Base-by-base conservation (phyloP, 225 moss, liverwort and hornwort species). In the Lunularia cruciata region DNA sequence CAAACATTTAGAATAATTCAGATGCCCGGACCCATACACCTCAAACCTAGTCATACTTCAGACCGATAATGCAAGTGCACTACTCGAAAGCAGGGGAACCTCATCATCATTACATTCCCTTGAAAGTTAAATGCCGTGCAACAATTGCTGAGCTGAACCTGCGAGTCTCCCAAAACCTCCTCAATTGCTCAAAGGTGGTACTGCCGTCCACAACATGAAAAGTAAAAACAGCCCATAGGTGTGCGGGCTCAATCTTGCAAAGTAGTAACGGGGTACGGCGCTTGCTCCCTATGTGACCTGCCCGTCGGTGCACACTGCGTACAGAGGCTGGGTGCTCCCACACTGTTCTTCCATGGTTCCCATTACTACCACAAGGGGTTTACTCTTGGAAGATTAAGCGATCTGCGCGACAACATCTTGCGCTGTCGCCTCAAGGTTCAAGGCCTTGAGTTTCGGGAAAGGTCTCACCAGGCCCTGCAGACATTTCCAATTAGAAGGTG, bases 391-490 rank as follows among this genome's bases (percentile, higher is more conserved):
- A 37, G 60, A 37, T 79, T 56, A 92, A 34, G 77, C 65, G 63
- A 94, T 79, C 83, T 95, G 79, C 47, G 79, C 72, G 72, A 87
- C 84, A 37, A 95, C 83, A 68, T 72, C 82, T 62, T 82, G 81
- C 31, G 90, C 87, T 13, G 78, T 77, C 66, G 84, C 81, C 22
- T 92, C 83, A 51, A 95, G 49, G 72, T 92, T 71, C 61, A 92
- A 78, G 18, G 82, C 88, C 85, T 90, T 95, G 54, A 95, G 63
- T 76, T 92, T 95, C 49, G 80, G 72, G 70, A 95, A 95, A 52
- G 95, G 95, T 72, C 95, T 83, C 34, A 85, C 81, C 85, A 92
- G 88, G 56, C 72, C 83, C 94, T 95, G 63, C 76, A 45, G 76
- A 27, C 0, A 54, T 28, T 1, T 28, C 8, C 27, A n/a, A n/a